Conservation (phyloP, 2,329 filamentous ascomycete species). For the Mycosphaerelloides madeirae region DNA sequence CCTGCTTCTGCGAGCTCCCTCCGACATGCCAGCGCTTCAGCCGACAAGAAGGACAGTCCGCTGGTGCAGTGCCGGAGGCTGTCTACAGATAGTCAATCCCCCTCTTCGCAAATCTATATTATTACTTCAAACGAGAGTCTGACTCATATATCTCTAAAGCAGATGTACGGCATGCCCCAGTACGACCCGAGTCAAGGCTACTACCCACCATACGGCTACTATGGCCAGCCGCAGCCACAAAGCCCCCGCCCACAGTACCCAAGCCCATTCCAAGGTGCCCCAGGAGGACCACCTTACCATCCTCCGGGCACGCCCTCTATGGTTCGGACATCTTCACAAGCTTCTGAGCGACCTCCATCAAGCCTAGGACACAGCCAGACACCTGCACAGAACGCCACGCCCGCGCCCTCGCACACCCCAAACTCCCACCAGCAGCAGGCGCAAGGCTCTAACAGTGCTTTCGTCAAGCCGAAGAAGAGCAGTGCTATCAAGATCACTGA, state of each 20-base stretch:
- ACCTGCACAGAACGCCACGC: constrained; percentile 54
- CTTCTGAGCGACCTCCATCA: constrained; percentile 59
- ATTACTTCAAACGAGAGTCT: constrained; percentile 35
- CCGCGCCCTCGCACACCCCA: constrained; percentile 40
- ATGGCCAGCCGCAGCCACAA: constrained; percentile 41
- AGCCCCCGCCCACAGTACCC: constrained; percentile 44
- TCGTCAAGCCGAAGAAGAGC: constrained; percentile 65
- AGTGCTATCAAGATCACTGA: constrained; percentile 81
- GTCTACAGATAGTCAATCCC: constrained; percentile 1
- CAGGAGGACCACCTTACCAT: constrained; percentile 49
- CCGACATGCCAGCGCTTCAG: constrained; percentile 13
- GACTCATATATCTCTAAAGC: constrained; percentile 31
- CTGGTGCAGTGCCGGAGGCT: constrained; percentile 8
- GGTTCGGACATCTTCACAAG: constrained; percentile 78
- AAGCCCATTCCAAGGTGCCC: constrained; percentile 47
- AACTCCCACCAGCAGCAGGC: constrained; percentile 15
- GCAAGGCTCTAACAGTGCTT: constrained; percentile 42
- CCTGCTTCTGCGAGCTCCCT: constrained; percentile 15
- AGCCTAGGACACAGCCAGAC: constrained; percentile 58
- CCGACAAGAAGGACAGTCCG: constrained; percentile 14
- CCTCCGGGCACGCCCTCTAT: constrained; percentile 53
- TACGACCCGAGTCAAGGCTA: constrained; percentile 46
- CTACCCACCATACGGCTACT: constrained; percentile 44
- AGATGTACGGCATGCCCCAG: constrained; percentile 58
- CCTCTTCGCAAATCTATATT: not conserved